A percentile compares a stretch with the other conserved stretches of the same genome.
Conservation (phyloP, 257 asterid species). For the Ilex aquifolium region DNA sequence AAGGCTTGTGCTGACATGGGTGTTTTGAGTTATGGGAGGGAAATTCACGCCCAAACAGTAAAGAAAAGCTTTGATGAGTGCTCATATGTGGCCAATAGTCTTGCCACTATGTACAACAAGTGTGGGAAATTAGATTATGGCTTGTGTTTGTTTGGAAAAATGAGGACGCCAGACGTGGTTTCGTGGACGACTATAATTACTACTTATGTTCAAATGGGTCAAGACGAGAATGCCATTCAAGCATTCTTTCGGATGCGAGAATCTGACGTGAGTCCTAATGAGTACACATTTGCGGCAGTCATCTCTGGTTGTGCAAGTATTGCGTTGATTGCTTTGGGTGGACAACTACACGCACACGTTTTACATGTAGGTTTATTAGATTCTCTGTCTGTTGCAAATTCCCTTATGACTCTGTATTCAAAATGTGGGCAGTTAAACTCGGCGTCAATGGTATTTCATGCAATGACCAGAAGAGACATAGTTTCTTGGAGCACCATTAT, state of each 20-base stretch:
- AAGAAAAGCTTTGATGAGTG: constrained; percentile 56
- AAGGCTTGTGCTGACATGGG: constrained; percentile 83
- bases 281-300: constrained; percentile 74
- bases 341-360: constrained; percentile 69
- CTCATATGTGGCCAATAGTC: constrained; percentile 71
- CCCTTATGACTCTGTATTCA: constrained; percentile 73
- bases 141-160: constrained; percentile 46
- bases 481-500: constrained; percentile 87
- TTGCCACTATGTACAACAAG: constrained; percentile 77
- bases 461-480: constrained; percentile 55
- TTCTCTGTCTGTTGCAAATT: constrained; percentile 66
- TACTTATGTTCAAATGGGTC: constrained; percentile 58
- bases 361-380: constrained; percentile 41
- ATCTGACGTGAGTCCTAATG: constrained; percentile 53
- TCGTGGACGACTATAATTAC: constrained; percentile 78
- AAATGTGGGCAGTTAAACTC: constrained; percentile 46
- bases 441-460: constrained; percentile 45
- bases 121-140: constrained; percentile 65
- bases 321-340: constrained; percentile 64
- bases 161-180: constrained; percentile 72
- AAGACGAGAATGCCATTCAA: constrained; percentile 48
- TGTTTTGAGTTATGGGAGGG: constrained; percentile 51
- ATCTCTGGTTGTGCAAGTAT: constrained; percentile 63
- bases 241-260: constrained; percentile 58
- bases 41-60: constrained; percentile 65